Conservation (phyloP, 1,284 basidiomycete genomes). For the Puccinia horiana region DNA sequence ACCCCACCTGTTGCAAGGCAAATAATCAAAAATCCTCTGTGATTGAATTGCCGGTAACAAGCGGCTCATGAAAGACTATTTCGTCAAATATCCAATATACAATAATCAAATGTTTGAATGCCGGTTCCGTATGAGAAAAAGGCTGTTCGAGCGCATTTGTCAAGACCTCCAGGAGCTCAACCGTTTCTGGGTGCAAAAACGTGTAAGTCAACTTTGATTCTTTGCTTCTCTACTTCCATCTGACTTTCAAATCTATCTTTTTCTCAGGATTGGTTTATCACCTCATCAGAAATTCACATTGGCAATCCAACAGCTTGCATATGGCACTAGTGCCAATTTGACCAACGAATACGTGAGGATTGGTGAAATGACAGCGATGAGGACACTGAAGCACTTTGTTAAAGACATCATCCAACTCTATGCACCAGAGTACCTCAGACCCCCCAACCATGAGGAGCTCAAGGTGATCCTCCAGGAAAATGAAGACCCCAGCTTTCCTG, state of each 20-base stretch:
- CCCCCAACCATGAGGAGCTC: neutral
- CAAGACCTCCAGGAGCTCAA: neutral
- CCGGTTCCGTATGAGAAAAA: slow-evolving; percentile 21
- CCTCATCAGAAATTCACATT: slow-evolving; percentile 25
- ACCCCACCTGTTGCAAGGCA: neutral
- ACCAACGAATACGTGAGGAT: neutral
- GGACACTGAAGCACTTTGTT: neutral
- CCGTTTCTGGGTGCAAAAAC: neutral
- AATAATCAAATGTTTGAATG: neutral
- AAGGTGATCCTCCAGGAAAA: neutral
- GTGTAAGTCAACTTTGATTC: neutral
- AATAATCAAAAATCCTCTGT: neutral
- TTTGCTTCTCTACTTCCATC: neutral
- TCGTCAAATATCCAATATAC: neutral
- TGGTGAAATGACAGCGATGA: neutral
- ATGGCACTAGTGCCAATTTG: neutral
- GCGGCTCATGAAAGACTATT: neutral
- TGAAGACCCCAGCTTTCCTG: slow-evolving; percentile 21
- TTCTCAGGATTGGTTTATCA: slow-evolving; percentile 12
- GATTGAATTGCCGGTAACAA: neutral
- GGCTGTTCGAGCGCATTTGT: neutral
- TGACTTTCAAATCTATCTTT: neutral
- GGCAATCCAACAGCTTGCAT: slow-evolving; percentile 16
- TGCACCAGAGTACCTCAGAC: slow-evolving; percentile 16
- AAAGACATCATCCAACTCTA: slow-evolving; percentile 13